Conservation (phyloP, 805 yeast genomes). For the Candida pini region DNA sequence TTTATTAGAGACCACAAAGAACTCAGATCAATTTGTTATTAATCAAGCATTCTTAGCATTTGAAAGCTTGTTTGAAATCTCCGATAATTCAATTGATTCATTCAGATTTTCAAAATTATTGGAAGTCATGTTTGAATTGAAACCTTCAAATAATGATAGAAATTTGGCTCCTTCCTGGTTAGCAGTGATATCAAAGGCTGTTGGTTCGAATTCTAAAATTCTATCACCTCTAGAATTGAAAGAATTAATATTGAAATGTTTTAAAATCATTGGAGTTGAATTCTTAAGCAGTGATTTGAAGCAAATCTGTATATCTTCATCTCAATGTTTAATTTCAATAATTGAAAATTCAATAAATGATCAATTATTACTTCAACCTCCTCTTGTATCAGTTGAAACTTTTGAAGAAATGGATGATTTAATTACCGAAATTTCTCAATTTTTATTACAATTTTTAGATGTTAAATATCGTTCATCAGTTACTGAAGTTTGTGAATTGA, state of each 20-base stretch:
- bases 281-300: conserved; percentile 67
- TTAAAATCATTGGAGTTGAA: conserved; percentile 49
- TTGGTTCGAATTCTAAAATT: conserved; percentile 43
- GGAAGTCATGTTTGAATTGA: conserved; percentile 67
- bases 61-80: conserved; percentile 68
- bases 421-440: conserved; percentile 46
- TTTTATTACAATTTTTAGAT: conserved; percentile 51
- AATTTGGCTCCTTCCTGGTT: conserved; percentile 93
- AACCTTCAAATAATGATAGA: conserved; percentile 76
- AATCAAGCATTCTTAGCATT: conserved; percentile 78
- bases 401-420: conserved; percentile 53
- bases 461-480: conserved; percentile 75
- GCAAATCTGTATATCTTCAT: conserved; percentile 62
- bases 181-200: conserved; percentile 86
- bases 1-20: conserved; percentile 68
- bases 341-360: conserved; percentile 64
- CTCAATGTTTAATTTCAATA: conserved; percentile 82
- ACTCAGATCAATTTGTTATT: conserved; percentile 81
- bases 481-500: conserved; percentile 63
- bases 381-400: conserved; percentile 40
- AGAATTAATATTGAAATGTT: conserved; percentile 47
- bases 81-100: conserved; percentile 46
- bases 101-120: conserved; percentile 61
- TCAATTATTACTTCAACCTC: conserved; percentile 48
- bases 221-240: conserved; percentile 46